phyloP scores from a whole-genome alignment of 805 yeast genomes.

The Starmerella ratchasimensis region DNA sequence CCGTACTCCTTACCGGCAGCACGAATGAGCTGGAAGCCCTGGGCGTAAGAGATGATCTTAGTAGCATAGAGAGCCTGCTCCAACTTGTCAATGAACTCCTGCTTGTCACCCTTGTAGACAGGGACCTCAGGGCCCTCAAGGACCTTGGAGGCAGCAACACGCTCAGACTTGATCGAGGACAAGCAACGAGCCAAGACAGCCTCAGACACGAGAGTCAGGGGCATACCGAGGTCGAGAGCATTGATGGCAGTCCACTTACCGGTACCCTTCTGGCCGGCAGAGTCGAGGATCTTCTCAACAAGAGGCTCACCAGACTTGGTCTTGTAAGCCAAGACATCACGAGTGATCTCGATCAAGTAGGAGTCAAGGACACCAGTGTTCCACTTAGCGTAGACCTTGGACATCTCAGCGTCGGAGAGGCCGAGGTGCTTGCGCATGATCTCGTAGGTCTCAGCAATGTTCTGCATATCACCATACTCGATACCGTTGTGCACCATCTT shows the following conservation, averaged over 20 bases:
- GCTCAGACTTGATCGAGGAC: slow-evolving; percentile 83
- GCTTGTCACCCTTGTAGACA: slow-evolving; percentile 57
- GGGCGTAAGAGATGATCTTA: slow-evolving; percentile 95
- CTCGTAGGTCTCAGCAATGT: slow-evolving; percentile 96
- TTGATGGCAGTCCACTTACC: slow-evolving; percentile 99
- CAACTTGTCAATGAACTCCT: slow-evolving; percentile 76
- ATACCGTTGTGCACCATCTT: slow-evolving; percentile 99
- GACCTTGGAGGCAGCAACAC: slow-evolving; percentile 67
- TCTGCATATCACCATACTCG: slow-evolving; percentile 99
- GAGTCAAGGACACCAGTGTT: slow-evolving; percentile 96
- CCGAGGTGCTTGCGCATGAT: slow-evolving; percentile 89
- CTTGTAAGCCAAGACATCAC: slow-evolving; percentile 80
- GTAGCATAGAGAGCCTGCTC: slow-evolving; percentile 98
- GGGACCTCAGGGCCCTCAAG: slow-evolving; percentile 66
- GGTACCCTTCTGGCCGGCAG: slow-evolving; percentile 99
- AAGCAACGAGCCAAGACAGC: slow-evolving; percentile 95
- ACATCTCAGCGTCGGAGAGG: slow-evolving; percentile 79
- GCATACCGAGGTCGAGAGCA: slow-evolving; percentile 95
- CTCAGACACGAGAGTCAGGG: slow-evolving; percentile 95
- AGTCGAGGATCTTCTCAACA: slow-evolving; percentile 90
- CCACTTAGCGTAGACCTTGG: slow-evolving; percentile 85
- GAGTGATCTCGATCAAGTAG: slow-evolving; percentile 90
- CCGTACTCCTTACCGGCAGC: slow-evolving; percentile 95
- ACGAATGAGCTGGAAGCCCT: slow-evolving; percentile 98
- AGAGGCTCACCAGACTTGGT: slow-evolving; percentile 85